Evolutionary conservation across 257 asterid genomes (phyloP).

Genomic region (Ligustrum vulgare): DNA sequence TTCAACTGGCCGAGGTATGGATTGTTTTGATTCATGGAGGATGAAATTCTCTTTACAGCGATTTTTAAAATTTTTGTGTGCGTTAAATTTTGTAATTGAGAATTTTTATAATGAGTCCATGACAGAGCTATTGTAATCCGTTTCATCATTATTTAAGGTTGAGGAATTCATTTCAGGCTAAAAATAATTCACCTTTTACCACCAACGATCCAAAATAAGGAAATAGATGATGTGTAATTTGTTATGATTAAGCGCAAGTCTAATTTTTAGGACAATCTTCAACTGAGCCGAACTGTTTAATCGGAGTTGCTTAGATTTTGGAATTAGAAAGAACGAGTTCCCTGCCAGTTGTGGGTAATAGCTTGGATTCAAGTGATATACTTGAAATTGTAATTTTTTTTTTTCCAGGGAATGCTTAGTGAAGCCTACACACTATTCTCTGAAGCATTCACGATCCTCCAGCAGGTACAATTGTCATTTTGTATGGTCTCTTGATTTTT

Average conservation of each 20-base stretch:
- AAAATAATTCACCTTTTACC: neutral
- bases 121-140: neutral
- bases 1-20: slow-evolving; percentile 87
- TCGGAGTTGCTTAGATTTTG: neutral
- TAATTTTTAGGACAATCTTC: neutral
- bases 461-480: slow-evolving; percentile 58
- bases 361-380: neutral
- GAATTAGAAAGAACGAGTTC: neutral
- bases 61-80: neutral
- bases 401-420: slow-evolving; percentile 71
- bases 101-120: neutral
- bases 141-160: neutral
- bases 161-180: neutral
- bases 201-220: neutral
- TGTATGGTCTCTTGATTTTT: neutral
- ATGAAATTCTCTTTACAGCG: neutral
- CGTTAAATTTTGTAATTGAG: neutral
- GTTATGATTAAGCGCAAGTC: neutral
- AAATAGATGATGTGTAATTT: neutral
- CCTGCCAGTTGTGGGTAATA: neutral
- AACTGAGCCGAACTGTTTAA: neutral
- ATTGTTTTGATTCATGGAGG: slow-evolving; percentile 15
- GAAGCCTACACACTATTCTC: slow-evolving; percentile 84
- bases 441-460: slow-evolving; percentile 91
- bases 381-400: neutral